Evolutionary conservation across 495 filamentous ascomycete species (phyloP).

Genomic region (Podospora sp.): DNA sequence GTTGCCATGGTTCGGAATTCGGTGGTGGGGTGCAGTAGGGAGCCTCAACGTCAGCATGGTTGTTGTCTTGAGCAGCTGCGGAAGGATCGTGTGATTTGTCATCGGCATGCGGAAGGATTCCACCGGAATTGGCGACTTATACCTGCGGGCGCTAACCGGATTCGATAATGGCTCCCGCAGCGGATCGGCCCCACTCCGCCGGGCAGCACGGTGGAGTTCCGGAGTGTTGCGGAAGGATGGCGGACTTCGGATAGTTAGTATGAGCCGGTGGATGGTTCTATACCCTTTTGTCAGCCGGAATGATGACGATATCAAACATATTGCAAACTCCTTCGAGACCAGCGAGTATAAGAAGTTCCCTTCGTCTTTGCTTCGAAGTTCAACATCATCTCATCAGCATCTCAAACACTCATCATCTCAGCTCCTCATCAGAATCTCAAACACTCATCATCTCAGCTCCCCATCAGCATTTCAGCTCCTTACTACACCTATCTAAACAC

Average conservation of each 20-base stretch:
- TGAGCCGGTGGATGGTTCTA: too few species aligned
- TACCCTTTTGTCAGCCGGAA: too few species aligned
- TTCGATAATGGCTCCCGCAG: neutral
- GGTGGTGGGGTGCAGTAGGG: neutral
- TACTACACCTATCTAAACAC: neutral
- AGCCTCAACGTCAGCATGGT: neutral
- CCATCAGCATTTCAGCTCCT: neutral
- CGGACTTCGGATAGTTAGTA: too few species aligned
- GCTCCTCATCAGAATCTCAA: too few species aligned
- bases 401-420: too few species aligned
- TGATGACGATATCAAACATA: too few species aligned
- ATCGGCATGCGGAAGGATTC: neutral
- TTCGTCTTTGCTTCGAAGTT: too few species aligned
- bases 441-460: neutral
- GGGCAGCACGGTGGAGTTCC: neutral
- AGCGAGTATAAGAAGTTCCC: too few species aligned
- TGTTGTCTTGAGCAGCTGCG: neutral
- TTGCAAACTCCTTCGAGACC: too few species aligned
- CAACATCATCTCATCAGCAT: too few species aligned
- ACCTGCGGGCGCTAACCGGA: constrained; percentile 17
- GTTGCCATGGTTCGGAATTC: neutral
- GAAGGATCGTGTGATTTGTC: neutral
- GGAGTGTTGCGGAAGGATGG: neutral
- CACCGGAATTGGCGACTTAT: neutral
- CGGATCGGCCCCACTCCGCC: neutral